Base-by-base conservation (phyloP, 2,329 filamentous ascomycete genomes). In the Macrophomina tecta region DNA sequence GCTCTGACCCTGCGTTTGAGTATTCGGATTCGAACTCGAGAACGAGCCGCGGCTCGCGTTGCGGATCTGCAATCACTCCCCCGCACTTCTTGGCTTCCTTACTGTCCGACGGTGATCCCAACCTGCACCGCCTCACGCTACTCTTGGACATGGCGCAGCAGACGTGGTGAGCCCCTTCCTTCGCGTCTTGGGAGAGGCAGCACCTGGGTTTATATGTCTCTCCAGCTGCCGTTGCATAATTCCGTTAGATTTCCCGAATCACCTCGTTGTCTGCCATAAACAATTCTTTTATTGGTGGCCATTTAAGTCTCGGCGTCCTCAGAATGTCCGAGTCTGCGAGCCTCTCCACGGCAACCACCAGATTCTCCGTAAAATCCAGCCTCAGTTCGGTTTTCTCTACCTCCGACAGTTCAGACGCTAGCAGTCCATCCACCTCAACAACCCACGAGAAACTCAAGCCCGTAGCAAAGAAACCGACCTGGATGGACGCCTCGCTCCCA, bases 401-500 rank as follows among this genome's bases (percentile, higher is more conserved):
- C 30, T 49, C 45, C 16, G 23, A 14, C 5, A 36, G 28, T 3
- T 23, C 30, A 8, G 32, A 49, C 8, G 3, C 28, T 28, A 49
- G 0, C 3, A 16, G 42, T 14, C 7, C 16, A 14, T 14, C 42
- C 12, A 45, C 42, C 7, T 16, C 42, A 1, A 14, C 42, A 45
- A 14, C 18, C 3, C 18, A 42, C 9, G 5, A 23, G 1, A 30
- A 28, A 28, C n/a, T 30, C 4, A 62, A 49, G 23, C 5, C 16
- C 14, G 11, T 23, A 0, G 12, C 16, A 23, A 49, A 51, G 48
- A 18, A 64, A 23, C 61, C 61, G n/a, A 32, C 16, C 14, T 64
- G 48, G 61, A 52, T 52, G 61, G 61, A 64, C 16, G 61, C 61
- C 4, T 52, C 61, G 12, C 48, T 64, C 8, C 12, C 61, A 1